Evolutionary conservation across 176 grass and related monocot genomes (phyloP).

Genomic region (Ampelocalamus luodianensis): DNA sequence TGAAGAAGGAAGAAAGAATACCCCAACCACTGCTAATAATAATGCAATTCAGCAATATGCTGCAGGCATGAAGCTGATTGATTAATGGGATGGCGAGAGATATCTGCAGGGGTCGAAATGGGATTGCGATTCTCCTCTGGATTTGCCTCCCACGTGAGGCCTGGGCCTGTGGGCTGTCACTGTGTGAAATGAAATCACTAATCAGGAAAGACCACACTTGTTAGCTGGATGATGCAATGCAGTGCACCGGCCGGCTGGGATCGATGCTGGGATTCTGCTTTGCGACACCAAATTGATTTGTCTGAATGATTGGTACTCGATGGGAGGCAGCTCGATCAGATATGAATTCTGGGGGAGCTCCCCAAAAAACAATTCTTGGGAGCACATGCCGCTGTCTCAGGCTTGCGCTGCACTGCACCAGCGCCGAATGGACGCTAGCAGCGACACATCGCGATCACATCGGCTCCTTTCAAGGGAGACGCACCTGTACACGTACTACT

Average conservation of each 20-base stretch:
- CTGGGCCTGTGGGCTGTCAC: constrained; percentile 10
- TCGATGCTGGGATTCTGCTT: background rate
- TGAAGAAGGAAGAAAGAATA: background rate
- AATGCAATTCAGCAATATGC: constrained; percentile 23
- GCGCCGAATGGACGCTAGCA: background rate
- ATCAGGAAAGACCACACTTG: background rate
- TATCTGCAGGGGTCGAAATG: constrained; percentile 19
- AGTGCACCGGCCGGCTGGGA: background rate
- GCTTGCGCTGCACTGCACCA: background rate
- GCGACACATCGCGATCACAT: background rate
- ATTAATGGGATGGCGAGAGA: background rate
- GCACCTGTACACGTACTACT: background rate
- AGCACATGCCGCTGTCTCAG: background rate
- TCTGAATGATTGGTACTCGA: background rate
- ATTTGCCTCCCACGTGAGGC: constrained; percentile 16
- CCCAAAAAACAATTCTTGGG: background rate
- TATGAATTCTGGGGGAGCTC: background rate
- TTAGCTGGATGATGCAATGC: constrained; percentile 21
- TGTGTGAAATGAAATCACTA: background rate
- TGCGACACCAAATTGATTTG: background rate
- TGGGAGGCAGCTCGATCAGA: background rate
- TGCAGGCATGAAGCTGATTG: constrained; percentile 18
- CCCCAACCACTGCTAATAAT: background rate
- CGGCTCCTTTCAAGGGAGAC: background rate
- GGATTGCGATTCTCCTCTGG: constrained; percentile 11